Evolutionary conservation across 2,329 filamentous ascomycete genomes (phyloP), one percentile per base, ranked within the genome.

Genomic region (Phialocephala sp.): DNA sequence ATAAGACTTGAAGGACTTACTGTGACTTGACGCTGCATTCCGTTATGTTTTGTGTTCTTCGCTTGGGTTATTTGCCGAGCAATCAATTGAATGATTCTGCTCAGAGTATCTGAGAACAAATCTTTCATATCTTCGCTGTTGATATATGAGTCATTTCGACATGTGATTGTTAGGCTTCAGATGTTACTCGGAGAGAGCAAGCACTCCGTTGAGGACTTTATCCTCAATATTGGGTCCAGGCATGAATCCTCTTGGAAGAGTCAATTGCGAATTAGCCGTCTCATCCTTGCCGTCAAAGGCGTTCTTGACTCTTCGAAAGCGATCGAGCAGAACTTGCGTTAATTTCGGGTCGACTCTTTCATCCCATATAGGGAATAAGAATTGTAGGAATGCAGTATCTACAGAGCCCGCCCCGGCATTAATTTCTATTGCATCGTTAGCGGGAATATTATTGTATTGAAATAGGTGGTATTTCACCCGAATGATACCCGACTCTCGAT

Each of bases 301-400:
- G 20, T 58, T 37, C 52, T 63, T 57, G 15, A 57, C 18, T 15
- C 1, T n/a, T 43, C 58, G 12, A 36, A 63, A 63, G 1, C 24
- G 20, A 3, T 50, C 52, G 2, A 63, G 50, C 8, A 63, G 24
- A 22, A 57, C 37, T 35, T 58, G 20, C 4, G 36, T 18, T 63
- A 32, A 32, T 32, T 32, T 32, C 27, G n/a, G n/a, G 6, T 32
- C 6, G 27, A 6, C 27, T 32, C 6, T 6, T 3, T 6, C 27
- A 32, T 32, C 27, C 27, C 3, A 32, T 6, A 3, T 32, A 32
- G 27, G 27, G 3, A 32, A 6, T 6, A 32, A 32, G 6, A 32
- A 32, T 32, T 32, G 3, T 3, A 32, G 27, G 27, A 32, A 32
- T 32, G 27, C 27, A 32, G 3, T 6, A 6, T 32, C 27, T 32